Evolutionary conservation across 2,329 filamentous ascomycete genomes (phyloP).

Genomic region (Botrytis cinerea): DNA sequence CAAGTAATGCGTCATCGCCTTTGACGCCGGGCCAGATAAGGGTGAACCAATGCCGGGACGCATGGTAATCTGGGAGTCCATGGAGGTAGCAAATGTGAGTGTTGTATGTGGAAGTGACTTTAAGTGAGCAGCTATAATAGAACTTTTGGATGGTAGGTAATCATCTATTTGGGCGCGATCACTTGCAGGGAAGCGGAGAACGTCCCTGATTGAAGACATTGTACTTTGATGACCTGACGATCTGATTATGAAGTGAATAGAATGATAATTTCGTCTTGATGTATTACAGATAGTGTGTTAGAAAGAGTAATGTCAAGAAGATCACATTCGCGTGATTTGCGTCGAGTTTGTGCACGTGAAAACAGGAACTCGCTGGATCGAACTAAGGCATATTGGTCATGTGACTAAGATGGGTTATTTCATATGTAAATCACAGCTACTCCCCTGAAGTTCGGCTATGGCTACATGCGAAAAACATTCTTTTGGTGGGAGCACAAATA

Average conservation of each 20-base stretch:
- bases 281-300: neutral
- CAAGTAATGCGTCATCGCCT: conserved; percentile 91
- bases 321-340: neutral
- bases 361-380: neutral
- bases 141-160: conserved; percentile 20
- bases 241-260: neutral
- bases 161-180: conserved; percentile 6
- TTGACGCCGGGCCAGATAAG: conserved; percentile 80
- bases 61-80: conserved; percentile 65
- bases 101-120: conserved; percentile 59
- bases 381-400: neutral
- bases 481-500: neutral
- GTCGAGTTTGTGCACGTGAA: neutral
- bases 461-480: neutral
- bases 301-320: neutral
- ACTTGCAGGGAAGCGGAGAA: conserved; percentile 10
- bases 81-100: conserved; percentile 86
- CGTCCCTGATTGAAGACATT: conserved; percentile 11
- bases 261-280: neutral
- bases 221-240: neutral
- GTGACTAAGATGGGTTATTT: neutral
- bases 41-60: conserved; percentile 72
- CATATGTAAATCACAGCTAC: no score
- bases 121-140: neutral
- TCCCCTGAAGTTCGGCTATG: neutral